phyloP scores from a whole-genome alignment of 495 filamentous ascomycete species.

The Neurospora terricola region DNA sequence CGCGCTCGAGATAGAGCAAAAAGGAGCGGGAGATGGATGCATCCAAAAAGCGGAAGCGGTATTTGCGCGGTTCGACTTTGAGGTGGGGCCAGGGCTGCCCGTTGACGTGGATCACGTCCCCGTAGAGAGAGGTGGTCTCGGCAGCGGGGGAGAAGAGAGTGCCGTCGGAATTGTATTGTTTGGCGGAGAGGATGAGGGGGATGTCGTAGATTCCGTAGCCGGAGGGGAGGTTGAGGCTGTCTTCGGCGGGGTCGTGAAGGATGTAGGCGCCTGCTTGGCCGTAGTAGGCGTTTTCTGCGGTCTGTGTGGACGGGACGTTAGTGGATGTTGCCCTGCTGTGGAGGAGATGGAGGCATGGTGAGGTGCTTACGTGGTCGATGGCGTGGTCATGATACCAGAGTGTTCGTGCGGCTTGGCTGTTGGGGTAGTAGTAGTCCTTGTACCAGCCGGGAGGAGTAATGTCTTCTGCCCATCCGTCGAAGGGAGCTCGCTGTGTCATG shows the following conservation, averaged over 20 bases:
- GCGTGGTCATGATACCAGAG: conserved; percentile 54
- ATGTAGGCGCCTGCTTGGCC: conserved; percentile 41
- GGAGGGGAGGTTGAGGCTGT: conserved; percentile 32
- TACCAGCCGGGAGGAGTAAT: conserved; percentile 37
- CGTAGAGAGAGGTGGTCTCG: conserved; percentile 37
- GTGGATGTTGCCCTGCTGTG: background rate
- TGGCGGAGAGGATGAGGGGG: conserved; percentile 38
- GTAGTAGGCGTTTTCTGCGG: conserved; percentile 44
- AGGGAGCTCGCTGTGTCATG: conserved; percentile 9
- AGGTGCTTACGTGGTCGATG: conserved; percentile 16
- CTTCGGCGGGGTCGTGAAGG: conserved; percentile 35
- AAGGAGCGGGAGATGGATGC: conserved; percentile 41
- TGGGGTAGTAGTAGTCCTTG: conserved; percentile 54
- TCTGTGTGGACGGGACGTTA: conserved; percentile 12
- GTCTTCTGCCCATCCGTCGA: conserved; percentile 50
- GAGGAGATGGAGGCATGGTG: background rate
- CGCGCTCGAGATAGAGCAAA: conserved; percentile 30
- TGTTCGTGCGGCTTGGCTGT: conserved; percentile 36
- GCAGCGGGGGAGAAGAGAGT: conserved; percentile 26
- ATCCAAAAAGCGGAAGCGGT: conserved; percentile 44
- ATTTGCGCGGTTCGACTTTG: conserved; percentile 47
- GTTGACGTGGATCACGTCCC: conserved; percentile 48
- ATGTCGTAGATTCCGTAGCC: conserved; percentile 42
- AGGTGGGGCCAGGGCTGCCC: conserved; percentile 47
- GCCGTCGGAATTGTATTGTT: conserved; percentile 40